Evolutionary conservation across 2,329 filamentous ascomycete genomes (phyloP), one percentile per base, ranked within the genome.

Genomic region (Stenocarpella maydis): DNA sequence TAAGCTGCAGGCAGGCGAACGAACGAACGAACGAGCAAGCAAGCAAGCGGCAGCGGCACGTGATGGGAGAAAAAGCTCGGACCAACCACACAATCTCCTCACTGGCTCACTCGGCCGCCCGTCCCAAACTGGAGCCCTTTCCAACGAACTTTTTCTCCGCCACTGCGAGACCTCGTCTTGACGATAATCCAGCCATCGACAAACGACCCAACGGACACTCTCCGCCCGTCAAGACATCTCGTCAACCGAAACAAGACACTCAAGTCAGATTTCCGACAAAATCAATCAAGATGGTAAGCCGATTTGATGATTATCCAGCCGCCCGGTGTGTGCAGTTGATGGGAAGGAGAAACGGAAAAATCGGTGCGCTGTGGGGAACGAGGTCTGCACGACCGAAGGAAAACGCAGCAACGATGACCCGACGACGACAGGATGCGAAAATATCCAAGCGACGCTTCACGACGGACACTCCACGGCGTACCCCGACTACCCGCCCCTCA

Each of bases 211-310:
- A 65, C 60, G 53, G 60, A 64, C 61, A 68, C 85, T 85, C 47
- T 84, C 81, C 77, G 72, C 77, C 76, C 72, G 71, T 74, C 81
- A 78, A 79, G 83, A 85, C 84, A 86, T 86, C 86, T 85, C 80
- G 82, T 82, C 82, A 83, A 83, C 79, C 28, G 28, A 82, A 80
- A 77, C 77, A 78, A 74, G 78, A 76, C 79, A 68, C 77, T 77
- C 77, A 76, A 77, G 74, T 77, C 77, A 77, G 81, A 71, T 73
- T 65, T 75, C 74, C 71, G 74, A 78, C 77, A 80, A 79, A 85
- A 85, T 86, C 82, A 87, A 85, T 85, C 88, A 91, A 90, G 82
- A 91, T 91, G 89, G 89, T 91, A 87, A 89, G 88, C 79, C 45
- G 64, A 69, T 71, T 63, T 71, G 52, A 71, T 66, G 58, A 60